phyloP scores from a whole-genome alignment of 192 early-diverging fungal genomes.

The Jimgerdemannia lactiflua region DNA sequence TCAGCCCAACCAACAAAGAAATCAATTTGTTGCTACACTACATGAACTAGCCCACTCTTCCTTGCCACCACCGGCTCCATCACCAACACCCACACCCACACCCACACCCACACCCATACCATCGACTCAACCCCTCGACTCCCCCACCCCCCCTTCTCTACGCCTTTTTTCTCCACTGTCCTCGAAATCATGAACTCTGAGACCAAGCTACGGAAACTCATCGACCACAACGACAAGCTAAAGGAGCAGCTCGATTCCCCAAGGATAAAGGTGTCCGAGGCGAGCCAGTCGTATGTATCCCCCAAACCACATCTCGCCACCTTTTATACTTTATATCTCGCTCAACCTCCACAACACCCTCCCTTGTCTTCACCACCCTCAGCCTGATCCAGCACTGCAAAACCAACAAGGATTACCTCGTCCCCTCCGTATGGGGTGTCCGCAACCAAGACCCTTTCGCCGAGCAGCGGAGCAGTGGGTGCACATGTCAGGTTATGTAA shows the following conservation, averaged over 20 bases:
- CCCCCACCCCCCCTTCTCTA: no score
- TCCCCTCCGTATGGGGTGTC: slow-evolving; percentile 42
- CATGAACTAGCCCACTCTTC: no score
- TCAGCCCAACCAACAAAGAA: no score
- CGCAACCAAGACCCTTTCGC: slow-evolving; percentile 53
- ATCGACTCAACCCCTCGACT: no score
- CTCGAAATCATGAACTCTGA: slow-evolving; percentile 24
- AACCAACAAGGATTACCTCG: slow-evolving; percentile 29
- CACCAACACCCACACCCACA: no score
- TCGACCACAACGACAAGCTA: slow-evolving; percentile 33
- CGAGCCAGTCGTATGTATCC: slow-evolving; percentile 22
- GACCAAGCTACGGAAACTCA: slow-evolving; percentile 30
- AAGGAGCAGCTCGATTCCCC: slow-evolving; percentile 39
- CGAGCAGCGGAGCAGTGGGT: slow-evolving; percentile 29
- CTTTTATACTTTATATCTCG: not conserved
- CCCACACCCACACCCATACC: no score
- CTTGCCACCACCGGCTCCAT: no score
- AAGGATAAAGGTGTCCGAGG: slow-evolving; percentile 35
- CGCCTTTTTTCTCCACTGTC: no score
- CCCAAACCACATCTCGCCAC: not conserved
- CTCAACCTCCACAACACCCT: slow-evolving; percentile 1
- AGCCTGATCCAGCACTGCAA: slow-evolving; percentile 41
- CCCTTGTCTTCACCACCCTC: not conserved
- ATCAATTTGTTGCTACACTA: no score
- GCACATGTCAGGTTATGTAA: slow-evolving; percentile 12